Base-by-base conservation (phyloP, 2,329 filamentous ascomycete genomes). In the Dothideomycetidae sp. region DNA sequence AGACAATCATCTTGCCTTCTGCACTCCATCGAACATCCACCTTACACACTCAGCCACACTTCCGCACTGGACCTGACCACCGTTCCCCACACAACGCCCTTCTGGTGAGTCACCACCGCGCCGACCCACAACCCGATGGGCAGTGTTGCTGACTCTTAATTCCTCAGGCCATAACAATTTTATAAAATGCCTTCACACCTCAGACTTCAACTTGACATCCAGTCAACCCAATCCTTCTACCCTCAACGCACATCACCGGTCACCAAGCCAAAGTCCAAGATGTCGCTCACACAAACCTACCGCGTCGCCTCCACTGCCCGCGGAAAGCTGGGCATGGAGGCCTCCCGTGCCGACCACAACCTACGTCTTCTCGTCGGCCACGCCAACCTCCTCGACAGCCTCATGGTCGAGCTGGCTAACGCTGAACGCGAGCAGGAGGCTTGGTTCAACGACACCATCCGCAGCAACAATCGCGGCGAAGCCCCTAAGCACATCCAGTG, bases 201-300 rank as follows among this genome's bases (percentile, higher is more conserved):
- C 46, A 55, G 64, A 48, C 53, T 61, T 34, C 33, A 42, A 38
- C 32, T 40, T 33, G 41, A 42, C 41, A 15, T 31, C 16, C 40
- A 42, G 39, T 44, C 42, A 31, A 44, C 42, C 33, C 62, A 67
- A 56, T 55, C 57, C 33, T 48, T 53, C 42, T 63, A 66, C 46
- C 57, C 37, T 59, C 60, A 53, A 57, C 58, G 36, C 48, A 57
- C 57, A 56, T 59, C 50, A 44, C 60, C 58, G 36, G 59, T 60
- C 44, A 58, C 63, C 40, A 56, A 60, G 45, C 66, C 66, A 59
- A 66, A 80, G 66, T 81, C 85, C 63, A 86, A 80, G 66, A 96
- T 96, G 90, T 92, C 81, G 59, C 80, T 96, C 67, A 92, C 88
- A 17, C 85, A 94, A 66, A 96, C 88, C 44, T 98, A 96, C 79